These are phyloP conservation scores for Coemansia sp. DNA, from an alignment of 192 early-diverging fungal species.

Conservation along the genomic window DNA sequence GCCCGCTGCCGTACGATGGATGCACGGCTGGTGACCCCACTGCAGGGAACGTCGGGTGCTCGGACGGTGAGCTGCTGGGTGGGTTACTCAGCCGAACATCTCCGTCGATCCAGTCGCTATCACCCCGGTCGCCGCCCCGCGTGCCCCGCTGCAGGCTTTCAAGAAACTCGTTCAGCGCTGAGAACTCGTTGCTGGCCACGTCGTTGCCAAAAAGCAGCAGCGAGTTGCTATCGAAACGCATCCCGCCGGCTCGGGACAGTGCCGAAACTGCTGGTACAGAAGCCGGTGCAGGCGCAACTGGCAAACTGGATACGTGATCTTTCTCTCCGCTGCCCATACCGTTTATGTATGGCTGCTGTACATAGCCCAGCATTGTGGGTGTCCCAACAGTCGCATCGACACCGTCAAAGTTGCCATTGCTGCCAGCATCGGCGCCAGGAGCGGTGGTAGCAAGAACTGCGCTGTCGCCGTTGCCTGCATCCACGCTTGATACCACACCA, in stretches of 20 bases:
- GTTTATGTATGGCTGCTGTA: no score
- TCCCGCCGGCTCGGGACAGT: neutral
- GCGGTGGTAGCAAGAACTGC: neutral
- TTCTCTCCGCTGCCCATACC: no score
- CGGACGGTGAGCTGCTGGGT: conserved; percentile 32
- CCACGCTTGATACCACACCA: no score
- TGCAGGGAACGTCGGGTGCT: conserved; percentile 17
- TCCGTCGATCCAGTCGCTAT: conserved; percentile 12
- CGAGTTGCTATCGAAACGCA: conserved; percentile 22
- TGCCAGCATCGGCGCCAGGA: no score
- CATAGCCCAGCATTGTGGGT: no score
- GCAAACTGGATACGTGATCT: no score
- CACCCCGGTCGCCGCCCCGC: conserved; percentile 20
- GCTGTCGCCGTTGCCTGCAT: neutral
- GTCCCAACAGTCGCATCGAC: no score
- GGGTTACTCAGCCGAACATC: conserved; percentile 21
- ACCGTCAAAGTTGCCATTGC: no score
- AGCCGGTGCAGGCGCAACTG: no score
- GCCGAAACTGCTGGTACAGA: neutral
- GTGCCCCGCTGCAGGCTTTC: conserved; percentile 43
- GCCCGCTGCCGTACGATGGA: conserved; percentile 5
- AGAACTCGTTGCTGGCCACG: conserved; percentile 44
- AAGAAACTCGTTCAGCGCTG: conserved; percentile 43
- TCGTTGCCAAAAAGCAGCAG: conserved; percentile 40
- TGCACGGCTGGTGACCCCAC: conserved; percentile 24